Percentiles rank a stretch among this genome's conserved stretches.
Conservation (phyloP, 2,329 filamentous ascomycete species). For the Zymoseptoria crescenta region DNA sequence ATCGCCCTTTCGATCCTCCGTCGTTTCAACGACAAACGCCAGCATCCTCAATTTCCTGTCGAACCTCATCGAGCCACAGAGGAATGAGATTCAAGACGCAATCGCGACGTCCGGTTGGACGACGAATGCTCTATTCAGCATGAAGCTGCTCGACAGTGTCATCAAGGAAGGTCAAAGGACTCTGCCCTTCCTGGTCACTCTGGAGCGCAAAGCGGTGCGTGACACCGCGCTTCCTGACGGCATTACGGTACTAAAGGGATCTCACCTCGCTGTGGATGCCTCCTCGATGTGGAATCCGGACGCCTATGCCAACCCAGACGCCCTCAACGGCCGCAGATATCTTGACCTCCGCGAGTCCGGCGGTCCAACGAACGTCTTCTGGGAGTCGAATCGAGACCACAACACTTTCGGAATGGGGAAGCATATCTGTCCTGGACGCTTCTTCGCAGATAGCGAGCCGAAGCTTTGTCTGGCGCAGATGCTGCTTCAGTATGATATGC, state of each 20-base stretch:
- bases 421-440: too few relatives aligned
- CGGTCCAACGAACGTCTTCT: too few relatives aligned
- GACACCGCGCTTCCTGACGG: slow-evolving; percentile 23
- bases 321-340: slow-evolving; percentile 10
- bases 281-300: slow-evolving; percentile 9
- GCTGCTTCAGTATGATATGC: too few relatives aligned
- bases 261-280: slow-evolving; percentile 10
- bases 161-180: slow-evolving; percentile 18
- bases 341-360: too few relatives aligned
- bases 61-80: slow-evolving; percentile 16
- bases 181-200: not conserved
- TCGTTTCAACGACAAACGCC: not conserved
- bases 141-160: slow-evolving; percentile 26
- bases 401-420: too few relatives aligned
- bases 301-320: slow-evolving; percentile 13
- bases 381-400: too few relatives aligned
- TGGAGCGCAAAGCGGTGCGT: slow-evolving; percentile 20
- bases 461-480: too few relatives aligned
- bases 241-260: slow-evolving; percentile 20
- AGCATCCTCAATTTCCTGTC: not conserved
- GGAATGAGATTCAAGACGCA: slow-evolving; percentile 17
- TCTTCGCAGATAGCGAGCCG: too few relatives aligned
- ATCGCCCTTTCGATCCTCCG: not conserved
- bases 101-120: slow-evolving; percentile 20
- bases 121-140: slow-evolving; percentile 20